A percentile compares a stretch with the other conserved stretches of the same genome.
Evolutionary conservation across 2,329 filamentous ascomycete genomes (phyloP).

Genomic region (Capronia coronata): DNA sequence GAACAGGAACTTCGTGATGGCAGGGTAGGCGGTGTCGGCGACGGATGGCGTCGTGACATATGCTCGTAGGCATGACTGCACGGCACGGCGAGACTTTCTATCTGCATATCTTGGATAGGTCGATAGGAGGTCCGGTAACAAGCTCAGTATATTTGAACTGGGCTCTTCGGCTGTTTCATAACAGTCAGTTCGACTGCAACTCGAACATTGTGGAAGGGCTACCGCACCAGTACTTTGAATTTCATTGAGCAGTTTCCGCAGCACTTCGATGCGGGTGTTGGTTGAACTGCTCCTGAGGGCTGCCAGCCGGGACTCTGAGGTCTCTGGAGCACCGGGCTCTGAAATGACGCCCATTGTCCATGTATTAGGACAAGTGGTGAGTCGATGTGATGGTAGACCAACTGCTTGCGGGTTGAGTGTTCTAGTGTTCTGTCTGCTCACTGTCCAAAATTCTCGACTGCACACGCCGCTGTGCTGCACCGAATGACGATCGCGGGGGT

Average conservation of each 20-base stretch:
- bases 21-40: constrained; percentile 29
- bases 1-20: constrained; percentile 59
- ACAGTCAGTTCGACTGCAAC: constrained; percentile 7
- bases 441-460: neutral
- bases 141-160: neutral
- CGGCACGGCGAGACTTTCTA: constrained; percentile 72
- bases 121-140: constrained; percentile 56
- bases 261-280: constrained; percentile 22
- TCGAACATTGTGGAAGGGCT: neutral
- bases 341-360: constrained; percentile 23
- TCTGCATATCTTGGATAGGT: constrained; percentile 86
- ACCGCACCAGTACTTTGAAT: constrained; percentile 17
- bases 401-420: neutral
- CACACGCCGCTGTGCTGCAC: too few species aligned
- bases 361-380: constrained; percentile 4
- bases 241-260: constrained; percentile 21
- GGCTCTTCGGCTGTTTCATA: constrained; percentile 8
- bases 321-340: constrained; percentile 10
- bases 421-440: too few species aligned
- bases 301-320: constrained; percentile 9
- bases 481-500: neutral
- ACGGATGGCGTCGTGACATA: constrained; percentile 56
- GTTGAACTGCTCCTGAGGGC: constrained; percentile 25
- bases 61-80: constrained; percentile 69
- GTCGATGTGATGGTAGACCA: neutral